Evolutionary conservation across 768 basidiomycete genomes (phyloP).

Genomic region (Psilocybe subaeruginosa): DNA sequence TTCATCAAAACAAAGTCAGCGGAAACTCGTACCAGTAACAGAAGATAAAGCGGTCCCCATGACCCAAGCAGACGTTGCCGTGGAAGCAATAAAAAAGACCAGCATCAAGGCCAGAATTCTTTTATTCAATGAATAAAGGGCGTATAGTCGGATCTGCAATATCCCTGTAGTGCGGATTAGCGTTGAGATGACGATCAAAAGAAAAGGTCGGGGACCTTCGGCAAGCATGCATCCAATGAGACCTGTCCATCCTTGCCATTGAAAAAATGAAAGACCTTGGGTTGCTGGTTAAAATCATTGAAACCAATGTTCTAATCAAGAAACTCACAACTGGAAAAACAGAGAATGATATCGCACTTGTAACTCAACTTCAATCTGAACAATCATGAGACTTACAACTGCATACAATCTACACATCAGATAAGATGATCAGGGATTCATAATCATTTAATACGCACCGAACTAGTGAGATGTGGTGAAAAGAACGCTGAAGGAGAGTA

Average conservation of each 20-base stretch:
- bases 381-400: conserved; percentile 34
- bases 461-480: conserved; percentile 36
- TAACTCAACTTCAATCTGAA: background rate
- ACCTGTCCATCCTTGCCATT: conserved; percentile 67
- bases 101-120: conserved; percentile 51
- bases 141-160: conserved; percentile 66
- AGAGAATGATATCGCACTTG: background rate
- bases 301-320: background rate
- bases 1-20: background rate
- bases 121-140: conserved; percentile 57
- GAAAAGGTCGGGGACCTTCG: conserved; percentile 42
- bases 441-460: conserved; percentile 32
- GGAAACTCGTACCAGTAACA: conserved; percentile 39
- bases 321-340: conserved; percentile 27
- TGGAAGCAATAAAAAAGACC: conserved; percentile 39
- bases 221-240: conserved; percentile 55
- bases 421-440: background rate
- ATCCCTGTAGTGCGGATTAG: conserved; percentile 40
- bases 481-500: conserved; percentile 36
- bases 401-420: background rate
- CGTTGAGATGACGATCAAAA: background rate
- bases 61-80: conserved; percentile 45
- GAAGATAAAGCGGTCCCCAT: conserved; percentile 47
- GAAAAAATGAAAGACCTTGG: conserved; percentile 48
- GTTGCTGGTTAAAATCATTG: background rate